Evolutionary conservation across 208 protist species (phyloP).

Genomic region (Herpetomonas tarakana): DNA sequence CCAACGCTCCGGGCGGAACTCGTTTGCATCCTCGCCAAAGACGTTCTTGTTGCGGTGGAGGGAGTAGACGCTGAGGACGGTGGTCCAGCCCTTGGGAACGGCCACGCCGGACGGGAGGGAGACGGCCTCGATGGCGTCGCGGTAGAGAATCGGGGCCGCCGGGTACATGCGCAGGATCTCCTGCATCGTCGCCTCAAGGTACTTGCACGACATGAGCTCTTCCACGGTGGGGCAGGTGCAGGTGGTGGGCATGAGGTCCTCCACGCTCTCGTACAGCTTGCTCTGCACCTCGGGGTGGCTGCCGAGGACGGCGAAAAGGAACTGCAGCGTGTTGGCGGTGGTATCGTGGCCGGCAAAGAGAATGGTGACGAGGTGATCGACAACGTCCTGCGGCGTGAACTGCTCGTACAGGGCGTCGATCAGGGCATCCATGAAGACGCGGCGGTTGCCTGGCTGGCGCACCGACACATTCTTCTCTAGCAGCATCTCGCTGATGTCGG

Average conservation of each 20-base stretch:
- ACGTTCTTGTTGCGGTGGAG: conserved; percentile 40
- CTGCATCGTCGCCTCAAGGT: conserved; percentile 45
- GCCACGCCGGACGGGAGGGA: conserved; percentile 46
- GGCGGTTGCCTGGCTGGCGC: conserved; percentile 14
- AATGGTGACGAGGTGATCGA: conserved; percentile 53
- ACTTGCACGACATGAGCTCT: conserved; percentile 39
- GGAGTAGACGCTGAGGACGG: conserved; percentile 49
- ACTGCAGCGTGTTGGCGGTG: conserved; percentile 46
- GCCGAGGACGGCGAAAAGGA: conserved; percentile 41
- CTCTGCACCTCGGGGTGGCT: conserved; percentile 31
- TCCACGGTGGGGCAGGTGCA: conserved; percentile 43
- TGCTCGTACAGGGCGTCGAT: conserved; percentile 35
- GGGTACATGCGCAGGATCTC: conserved; percentile 53
- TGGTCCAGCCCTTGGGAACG: conserved; percentile 36
- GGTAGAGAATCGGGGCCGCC: conserved; percentile 51
- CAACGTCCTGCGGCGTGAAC: conserved; percentile 35
- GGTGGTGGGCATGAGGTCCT: conserved; percentile 29
- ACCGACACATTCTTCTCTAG: conserved; percentile 30
- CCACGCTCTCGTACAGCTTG: conserved; percentile 35
- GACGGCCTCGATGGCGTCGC: conserved; percentile 37
- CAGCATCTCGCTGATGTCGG: conserved; percentile 23
- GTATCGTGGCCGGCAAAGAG: conserved; percentile 63
- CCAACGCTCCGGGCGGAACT: conserved; percentile 52
- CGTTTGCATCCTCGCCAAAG: conserved; percentile 33
- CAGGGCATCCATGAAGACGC: conserved; percentile 41